These are phyloP conservation scores for Solanum hybrid DNA, from an alignment of 305 asterid species.

Conservation along the genomic window DNA sequence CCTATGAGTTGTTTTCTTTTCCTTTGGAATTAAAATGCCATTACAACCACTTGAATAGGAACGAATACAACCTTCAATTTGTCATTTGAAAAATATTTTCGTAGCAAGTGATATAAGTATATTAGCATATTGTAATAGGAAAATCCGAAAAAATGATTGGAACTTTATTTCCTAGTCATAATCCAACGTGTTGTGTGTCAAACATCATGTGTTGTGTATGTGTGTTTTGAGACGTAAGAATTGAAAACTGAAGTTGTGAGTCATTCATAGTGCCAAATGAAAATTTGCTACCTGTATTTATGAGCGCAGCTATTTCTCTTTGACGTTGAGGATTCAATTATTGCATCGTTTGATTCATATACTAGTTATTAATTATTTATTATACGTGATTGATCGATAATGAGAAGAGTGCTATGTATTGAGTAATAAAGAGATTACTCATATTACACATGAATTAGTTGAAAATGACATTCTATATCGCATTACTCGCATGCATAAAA, in stretches of 20 bases:
- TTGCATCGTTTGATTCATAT: background rate
- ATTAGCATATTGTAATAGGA: background rate
- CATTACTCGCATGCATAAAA: background rate
- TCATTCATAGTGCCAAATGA: background rate
- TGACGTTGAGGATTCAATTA: background rate
- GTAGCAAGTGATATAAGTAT: background rate
- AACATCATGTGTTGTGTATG: background rate
- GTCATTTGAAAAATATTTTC: background rate
- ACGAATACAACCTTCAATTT: background rate
- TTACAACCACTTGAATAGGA: background rate
- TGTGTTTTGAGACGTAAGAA: background rate
- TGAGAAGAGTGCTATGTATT: background rate
- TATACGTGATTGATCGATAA: background rate
- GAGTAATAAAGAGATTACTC: background rate
- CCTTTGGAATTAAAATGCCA: background rate
- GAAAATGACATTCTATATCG: background rate
- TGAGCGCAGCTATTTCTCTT: background rate
- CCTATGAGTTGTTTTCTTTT: background rate
- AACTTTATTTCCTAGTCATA: background rate
- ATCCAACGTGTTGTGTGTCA: background rate
- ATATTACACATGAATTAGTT: background rate
- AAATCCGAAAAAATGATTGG: background rate
- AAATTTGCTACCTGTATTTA: background rate
- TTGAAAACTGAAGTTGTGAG: background rate
- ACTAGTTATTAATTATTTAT: background rate